Conservation (phyloP, 306 rosid genomes). For the Cyamopsis tetragonoloba region DNA sequence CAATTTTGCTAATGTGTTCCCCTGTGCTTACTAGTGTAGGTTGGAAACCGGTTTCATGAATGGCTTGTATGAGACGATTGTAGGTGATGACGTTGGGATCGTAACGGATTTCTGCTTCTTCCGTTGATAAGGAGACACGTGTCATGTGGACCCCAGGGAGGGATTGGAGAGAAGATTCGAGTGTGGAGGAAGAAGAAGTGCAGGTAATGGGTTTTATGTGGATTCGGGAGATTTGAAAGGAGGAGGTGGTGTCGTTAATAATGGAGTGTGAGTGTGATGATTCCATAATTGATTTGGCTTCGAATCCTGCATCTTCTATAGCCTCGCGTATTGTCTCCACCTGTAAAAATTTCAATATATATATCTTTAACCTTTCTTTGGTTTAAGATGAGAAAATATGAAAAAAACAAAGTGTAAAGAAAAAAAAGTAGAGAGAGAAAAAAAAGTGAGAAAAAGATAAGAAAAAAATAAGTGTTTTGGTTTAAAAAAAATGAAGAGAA, state of each 20-base stretch:
- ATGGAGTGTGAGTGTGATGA: too few relatives aligned
- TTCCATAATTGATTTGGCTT: constrained; percentile 42
- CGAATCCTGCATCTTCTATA: constrained; percentile 69
- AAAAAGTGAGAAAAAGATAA: too few relatives aligned
- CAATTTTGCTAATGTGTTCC: constrained; percentile 61
- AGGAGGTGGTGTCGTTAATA: constrained; percentile 11
- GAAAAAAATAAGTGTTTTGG: too few relatives aligned
- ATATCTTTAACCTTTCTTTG: too few relatives aligned
- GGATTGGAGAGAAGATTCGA: constrained; percentile 55
- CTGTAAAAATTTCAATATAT: constrained; percentile 15
- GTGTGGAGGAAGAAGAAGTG: constrained; percentile 64
- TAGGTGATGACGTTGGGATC: constrained; percentile 49
- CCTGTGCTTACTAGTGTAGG: constrained; percentile 50
- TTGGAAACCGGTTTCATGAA: constrained; percentile 55
- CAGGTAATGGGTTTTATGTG: constrained; percentile 71
- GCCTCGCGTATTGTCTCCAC: constrained; percentile 52
- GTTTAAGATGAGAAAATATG: too few relatives aligned
- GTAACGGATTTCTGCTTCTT: constrained; percentile 66
- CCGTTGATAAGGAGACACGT: constrained; percentile 61
- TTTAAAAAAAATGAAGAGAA: too few relatives aligned
- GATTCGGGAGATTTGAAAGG: constrained; percentile 55
- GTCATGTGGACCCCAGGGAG: constrained; percentile 62
- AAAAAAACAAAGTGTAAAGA: too few relatives aligned
- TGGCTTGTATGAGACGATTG: constrained; percentile 37
- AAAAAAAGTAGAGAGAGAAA: too few relatives aligned